These are phyloP conservation scores for Claviceps capensis DNA, from an alignment of 2,329 filamentous ascomycete genomes.

Conservation along the genomic window DNA sequence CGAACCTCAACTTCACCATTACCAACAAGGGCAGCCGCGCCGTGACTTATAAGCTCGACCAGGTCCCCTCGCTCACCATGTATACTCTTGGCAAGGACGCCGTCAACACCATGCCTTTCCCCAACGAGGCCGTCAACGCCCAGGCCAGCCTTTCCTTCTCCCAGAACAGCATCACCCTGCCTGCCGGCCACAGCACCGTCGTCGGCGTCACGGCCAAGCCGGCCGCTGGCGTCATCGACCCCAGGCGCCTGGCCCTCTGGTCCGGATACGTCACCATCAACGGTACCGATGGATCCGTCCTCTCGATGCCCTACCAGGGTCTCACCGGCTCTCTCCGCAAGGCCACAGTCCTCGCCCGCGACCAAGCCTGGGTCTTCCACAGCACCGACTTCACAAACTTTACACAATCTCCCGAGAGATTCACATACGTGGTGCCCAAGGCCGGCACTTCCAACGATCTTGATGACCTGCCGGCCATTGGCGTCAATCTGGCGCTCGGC, in stretches of 20 bases:
- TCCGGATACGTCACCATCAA: constrained; percentile 28
- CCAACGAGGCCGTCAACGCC: constrained; percentile 26
- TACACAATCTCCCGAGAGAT: constrained; percentile 15
- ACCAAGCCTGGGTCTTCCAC: constrained; percentile 13
- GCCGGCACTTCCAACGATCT: constrained; percentile 18
- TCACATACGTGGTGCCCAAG: constrained; percentile 25
- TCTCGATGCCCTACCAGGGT: constrained; percentile 28
- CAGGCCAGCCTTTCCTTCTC: constrained; percentile 30
- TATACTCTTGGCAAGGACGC: constrained; percentile 29
- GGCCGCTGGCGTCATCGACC: constrained; percentile 23
- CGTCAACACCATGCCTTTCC: constrained; percentile 28
- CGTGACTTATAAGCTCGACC: constrained; percentile 36
- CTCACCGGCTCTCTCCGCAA: constrained; percentile 20
- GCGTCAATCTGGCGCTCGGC: constrained; percentile 27
- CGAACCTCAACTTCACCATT: constrained; percentile 37
- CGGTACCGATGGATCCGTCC: constrained; percentile 21
- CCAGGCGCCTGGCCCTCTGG: constrained; percentile 25
- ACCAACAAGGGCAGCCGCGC: constrained; percentile 36
- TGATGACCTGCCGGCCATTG: neutral
- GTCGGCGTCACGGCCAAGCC: constrained; percentile 30
- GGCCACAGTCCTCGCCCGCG: constrained; percentile 8
- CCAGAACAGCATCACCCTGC: constrained; percentile 28
- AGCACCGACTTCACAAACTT: constrained; percentile 15
- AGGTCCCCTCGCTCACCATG: constrained; percentile 35
- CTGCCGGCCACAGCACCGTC: constrained; percentile 25